Percentiles rank a stretch among this genome's conserved stretches.
Conservation (phyloP, 139 green algal genomes). For the Diplosphaera chodatii region DNA sequence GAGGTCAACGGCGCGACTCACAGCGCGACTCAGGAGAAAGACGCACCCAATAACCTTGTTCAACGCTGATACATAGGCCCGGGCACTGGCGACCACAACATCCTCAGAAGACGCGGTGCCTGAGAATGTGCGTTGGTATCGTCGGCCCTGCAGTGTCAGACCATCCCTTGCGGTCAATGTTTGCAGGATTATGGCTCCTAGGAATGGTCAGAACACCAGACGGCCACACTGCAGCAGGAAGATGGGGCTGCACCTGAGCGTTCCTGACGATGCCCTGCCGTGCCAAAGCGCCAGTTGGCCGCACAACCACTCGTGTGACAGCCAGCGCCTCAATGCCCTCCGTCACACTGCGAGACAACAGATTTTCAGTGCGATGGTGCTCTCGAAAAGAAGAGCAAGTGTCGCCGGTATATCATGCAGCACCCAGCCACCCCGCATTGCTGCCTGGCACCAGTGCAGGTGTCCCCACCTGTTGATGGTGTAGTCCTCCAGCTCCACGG, state of each 20-base stretch:
- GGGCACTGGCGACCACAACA: slow-evolving; percentile 84
- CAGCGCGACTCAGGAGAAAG: too few species aligned
- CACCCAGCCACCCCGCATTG: too few species aligned
- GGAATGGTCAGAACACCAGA: too few species aligned
- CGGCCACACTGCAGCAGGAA: not conserved
- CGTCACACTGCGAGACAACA: slow-evolving; percentile 51
- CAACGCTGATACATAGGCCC: slow-evolving; percentile 88
- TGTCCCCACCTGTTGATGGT: slow-evolving; percentile 62
- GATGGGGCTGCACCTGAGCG: slow-evolving; percentile 13
- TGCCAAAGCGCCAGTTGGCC: slow-evolving; percentile 39
- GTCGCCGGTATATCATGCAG: too few species aligned
- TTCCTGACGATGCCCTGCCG: slow-evolving; percentile 39
- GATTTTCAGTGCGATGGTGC: too few species aligned
- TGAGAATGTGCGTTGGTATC: slow-evolving; percentile 56
- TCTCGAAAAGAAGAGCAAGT: too few species aligned
- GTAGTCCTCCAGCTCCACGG: slow-evolving; percentile 77
- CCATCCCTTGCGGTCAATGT: not conserved
- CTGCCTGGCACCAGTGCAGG: too few species aligned
- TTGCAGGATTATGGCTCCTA: too few species aligned
- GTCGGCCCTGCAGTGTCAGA: slow-evolving; percentile 31
- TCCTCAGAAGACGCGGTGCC: slow-evolving; percentile 84
- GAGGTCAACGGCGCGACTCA: too few species aligned
- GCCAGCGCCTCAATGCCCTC: slow-evolving; percentile 94
- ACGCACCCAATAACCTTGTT: slow-evolving; percentile 89
- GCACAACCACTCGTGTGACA: slow-evolving; percentile 74